Percentiles rank a stretch among this genome's conserved stretches.
Evolutionary conservation across 2,329 filamentous ascomycete genomes (phyloP).

Genomic region (Fonsecaea pugnacius): DNA sequence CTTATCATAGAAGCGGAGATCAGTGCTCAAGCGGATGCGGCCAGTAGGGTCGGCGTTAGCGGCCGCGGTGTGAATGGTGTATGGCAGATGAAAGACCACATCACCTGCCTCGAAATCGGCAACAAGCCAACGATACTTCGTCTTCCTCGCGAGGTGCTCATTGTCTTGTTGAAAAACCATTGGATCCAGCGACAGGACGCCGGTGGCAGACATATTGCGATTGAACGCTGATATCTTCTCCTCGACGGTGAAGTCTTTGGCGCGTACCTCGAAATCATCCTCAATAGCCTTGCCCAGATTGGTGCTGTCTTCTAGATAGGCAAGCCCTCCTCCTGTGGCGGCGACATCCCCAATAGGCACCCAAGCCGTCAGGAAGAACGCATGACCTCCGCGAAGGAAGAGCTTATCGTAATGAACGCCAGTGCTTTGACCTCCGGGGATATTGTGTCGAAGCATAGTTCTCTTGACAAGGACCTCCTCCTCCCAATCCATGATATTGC

Average conservation of each 20-base stretch:
- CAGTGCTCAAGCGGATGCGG: conserved; percentile 48
- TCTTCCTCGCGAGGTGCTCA: conserved; percentile 16
- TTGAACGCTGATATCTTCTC: conserved; percentile 43
- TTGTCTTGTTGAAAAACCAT: conserved; percentile 19
- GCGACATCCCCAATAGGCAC: conserved; percentile 47
- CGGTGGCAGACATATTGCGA: conserved; percentile 40
- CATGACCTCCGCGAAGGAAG: conserved; percentile 48
- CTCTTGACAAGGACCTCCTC: conserved; percentile 43
- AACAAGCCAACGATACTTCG: conserved; percentile 41
- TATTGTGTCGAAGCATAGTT: conserved; percentile 49
- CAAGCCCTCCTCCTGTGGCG: conserved; percentile 47
- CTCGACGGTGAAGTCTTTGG: conserved; percentile 39
- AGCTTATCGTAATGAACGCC: conserved; percentile 51
- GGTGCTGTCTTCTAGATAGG: conserved; percentile 48
- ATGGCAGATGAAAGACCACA: conserved; percentile 52
- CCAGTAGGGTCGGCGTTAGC: conserved; percentile 48
- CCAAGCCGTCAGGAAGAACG: conserved; percentile 43
- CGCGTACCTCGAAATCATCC: conserved; percentile 43
- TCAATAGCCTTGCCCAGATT: conserved; percentile 47
- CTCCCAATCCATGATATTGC: conserved; percentile 46
- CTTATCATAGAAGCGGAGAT: conserved; percentile 47
- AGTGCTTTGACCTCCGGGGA: conserved; percentile 44
- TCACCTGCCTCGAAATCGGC: conserved; percentile 47
- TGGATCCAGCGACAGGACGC: conserved; percentile 32
- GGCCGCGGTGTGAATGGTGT: conserved; percentile 48